Base-by-base conservation (phyloP, 192 early-diverging fungal genomes). In the Geranomyces variabilis region DNA sequence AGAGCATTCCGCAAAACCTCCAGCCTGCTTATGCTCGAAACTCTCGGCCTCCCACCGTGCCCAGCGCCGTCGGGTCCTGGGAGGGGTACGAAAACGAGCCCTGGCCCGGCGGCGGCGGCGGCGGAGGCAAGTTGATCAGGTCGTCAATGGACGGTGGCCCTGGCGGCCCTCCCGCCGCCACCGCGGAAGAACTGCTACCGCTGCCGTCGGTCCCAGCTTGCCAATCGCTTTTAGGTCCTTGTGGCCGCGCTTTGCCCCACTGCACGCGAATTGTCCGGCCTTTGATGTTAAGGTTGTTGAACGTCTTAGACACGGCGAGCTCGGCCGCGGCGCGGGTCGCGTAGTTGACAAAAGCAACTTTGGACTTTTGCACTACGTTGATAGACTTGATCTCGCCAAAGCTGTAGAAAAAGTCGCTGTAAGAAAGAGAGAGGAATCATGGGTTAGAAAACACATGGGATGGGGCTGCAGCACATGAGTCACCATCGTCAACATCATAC, bases 301-400 rank as follows among this genome's bases (percentile, higher is more conserved):
- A 89, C 9, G 90, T 80, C 51, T 89, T 85, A 31, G 87, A 81
- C 10, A 91, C 63, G 56, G 80, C 96, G n/a, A 87, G 78, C 78
- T 98, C 95, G 21, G 96, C 96, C n/a, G 84, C 86, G 12, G 82
- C 80, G 33, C 96, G 83, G 3, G 86, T 87, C 19, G 86, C 85
- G 78, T 85, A 98, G 75, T 97, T 98, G 48, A 98, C 79, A 80
- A 98, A 98, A 1, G 95, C 95, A 63, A 92, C 94, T 64, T 88
- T 84, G 48, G 88, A 88, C 74, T 92, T 93, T 56, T 86, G 79
- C 21, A 91, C 86, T 1, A 96, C 83, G 1, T 92, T 87, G 41
- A 98, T 79, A 0, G 93, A 93, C 77, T 93, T 93, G 71, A 97
- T 85, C 68, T 96, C 94, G 30, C 96, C 96, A 76, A 90, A 96